Conservation (phyloP, 2,329 filamentous ascomycete genomes). For the Albifimbria verrucaria region DNA sequence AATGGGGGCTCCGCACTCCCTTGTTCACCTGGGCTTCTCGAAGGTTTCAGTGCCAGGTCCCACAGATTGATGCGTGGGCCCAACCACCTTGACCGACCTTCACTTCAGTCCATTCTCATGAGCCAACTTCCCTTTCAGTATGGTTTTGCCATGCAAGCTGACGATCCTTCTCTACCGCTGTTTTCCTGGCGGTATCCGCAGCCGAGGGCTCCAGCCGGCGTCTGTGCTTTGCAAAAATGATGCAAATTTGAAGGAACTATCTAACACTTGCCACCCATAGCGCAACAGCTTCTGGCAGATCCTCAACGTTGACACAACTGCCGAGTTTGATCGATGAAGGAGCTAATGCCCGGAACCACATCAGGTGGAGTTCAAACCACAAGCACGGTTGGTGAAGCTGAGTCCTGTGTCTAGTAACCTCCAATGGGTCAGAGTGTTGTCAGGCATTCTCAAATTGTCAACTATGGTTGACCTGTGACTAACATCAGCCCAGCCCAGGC, state of each 20-base stretch:
- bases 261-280: not conserved
- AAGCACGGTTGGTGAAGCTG: not conserved
- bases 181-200: no score
- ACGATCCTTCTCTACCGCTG: not conserved
- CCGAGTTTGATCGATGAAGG: not conserved
- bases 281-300: not conserved
- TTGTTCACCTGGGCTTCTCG: not conserved
- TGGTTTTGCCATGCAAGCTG: not conserved
- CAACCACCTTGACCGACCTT: not conserved
- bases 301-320: not conserved
- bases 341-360: not conserved
- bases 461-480: no score
- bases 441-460: no score
- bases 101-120: not conserved
- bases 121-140: not conserved
- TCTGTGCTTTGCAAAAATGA: not conserved
- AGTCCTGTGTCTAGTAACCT: no score
- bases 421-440: no score
- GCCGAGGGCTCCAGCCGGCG: no score
- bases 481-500: no score
- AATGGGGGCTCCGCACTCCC: slow-evolving; percentile 2
- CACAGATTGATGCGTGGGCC: slow-evolving; percentile 1
- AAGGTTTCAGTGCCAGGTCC: slow-evolving; percentile 2
- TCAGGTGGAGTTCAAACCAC: not conserved
- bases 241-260: not conserved